Conservation (phyloP, 2,329 filamentous ascomycete species). For the Dactylella cylindrospora region DNA sequence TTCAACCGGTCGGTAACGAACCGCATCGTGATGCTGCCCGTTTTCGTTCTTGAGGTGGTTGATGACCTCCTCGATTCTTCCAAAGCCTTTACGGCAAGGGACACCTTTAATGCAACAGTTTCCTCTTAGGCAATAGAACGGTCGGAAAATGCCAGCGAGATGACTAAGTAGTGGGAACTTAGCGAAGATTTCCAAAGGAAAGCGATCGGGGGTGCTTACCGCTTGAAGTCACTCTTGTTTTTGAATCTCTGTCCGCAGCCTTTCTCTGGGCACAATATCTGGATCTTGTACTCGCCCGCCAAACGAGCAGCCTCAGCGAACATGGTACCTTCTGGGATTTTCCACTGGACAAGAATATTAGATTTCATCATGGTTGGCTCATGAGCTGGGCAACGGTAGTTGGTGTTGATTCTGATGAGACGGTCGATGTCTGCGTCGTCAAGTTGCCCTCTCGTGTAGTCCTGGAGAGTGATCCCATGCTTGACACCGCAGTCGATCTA, state of each 20-base stretch:
- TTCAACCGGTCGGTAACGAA: conserved; percentile 41
- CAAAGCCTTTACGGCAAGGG: conserved; percentile 36
- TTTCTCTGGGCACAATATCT: conserved; percentile 36
- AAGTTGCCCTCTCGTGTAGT: conserved; percentile 25
- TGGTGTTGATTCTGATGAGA: conserved; percentile 36
- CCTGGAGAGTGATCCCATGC: conserved; percentile 29
- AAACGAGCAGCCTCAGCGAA: conserved; percentile 27
- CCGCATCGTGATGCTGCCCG: conserved; percentile 36
- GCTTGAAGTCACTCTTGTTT: conserved; percentile 30
- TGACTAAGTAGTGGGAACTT: conserved; percentile 14
- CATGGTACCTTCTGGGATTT: conserved; percentile 15
- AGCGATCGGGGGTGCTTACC: conserved; percentile 8
- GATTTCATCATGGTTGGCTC: conserved; percentile 24
- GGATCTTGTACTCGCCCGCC: conserved; percentile 13
- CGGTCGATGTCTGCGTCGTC: conserved; percentile 15
- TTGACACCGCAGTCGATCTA: conserved; percentile 26
- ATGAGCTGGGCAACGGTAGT: conserved; percentile 28
- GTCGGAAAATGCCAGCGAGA: conserved; percentile 32
- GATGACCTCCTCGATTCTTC: conserved; percentile 41
- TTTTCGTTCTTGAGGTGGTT: conserved; percentile 40
- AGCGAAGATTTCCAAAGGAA: neutral
- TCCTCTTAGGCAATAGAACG: conserved; percentile 37
- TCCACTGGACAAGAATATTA: conserved; percentile 32
- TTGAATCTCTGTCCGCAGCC: conserved; percentile 20
- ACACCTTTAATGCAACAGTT: conserved; percentile 40